Evolutionary conservation across 345 rosid species (phyloP), one percentile per base, ranked within the genome.

Genomic region (Toxicodendron radicans): DNA sequence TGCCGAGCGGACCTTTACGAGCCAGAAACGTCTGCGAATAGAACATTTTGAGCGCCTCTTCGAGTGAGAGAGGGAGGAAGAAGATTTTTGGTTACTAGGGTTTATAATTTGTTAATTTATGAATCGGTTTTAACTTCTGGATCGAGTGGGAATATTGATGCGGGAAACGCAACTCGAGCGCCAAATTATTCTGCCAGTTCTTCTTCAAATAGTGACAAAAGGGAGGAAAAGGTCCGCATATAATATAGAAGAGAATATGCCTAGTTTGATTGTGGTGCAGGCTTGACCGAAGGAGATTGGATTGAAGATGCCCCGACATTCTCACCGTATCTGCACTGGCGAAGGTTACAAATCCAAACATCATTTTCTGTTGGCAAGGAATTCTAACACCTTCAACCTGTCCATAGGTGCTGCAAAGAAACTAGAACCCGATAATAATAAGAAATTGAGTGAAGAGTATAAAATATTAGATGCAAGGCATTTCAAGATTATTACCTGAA

Each of bases 21-120:
- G 90, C 92, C 76, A 94, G 73, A 56, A 84, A 81, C n/a, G 94
- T 85, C 73, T 89, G 96, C 11, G 97, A 94, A 64, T 87, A 92
- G 68, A 94, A 94, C 98, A 94, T 91, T 43, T 51, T 14, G n/a
- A n/a, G n/a, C n/a, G n/a, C 6, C 45, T 48, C 54, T 20, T 65
- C 38, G 38, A 30, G 2, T 30, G 41, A 60, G 11, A 45, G 10
- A 13, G 1, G 6, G 10, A 45, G 11, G 49, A 6, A 4, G 0
- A 5, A 11, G n/a, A 3, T 18, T 60, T 30, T 60, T 10, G 38
- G 64, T 33, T 30, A 30, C 41, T 70, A 58, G 73, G 73, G 73
- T 70, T 70, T 43, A n/a, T 20, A 17, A 21, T 10, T 2, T 45
- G 6, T 45, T 8, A n/a, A 21, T 58, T 17, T n/a, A 32, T 43